Evolutionary conservation across 2,329 filamentous ascomycete genomes (phyloP), one percentile per base, ranked within the genome.

Genomic region (Domatiomyces catenatus): DNA sequence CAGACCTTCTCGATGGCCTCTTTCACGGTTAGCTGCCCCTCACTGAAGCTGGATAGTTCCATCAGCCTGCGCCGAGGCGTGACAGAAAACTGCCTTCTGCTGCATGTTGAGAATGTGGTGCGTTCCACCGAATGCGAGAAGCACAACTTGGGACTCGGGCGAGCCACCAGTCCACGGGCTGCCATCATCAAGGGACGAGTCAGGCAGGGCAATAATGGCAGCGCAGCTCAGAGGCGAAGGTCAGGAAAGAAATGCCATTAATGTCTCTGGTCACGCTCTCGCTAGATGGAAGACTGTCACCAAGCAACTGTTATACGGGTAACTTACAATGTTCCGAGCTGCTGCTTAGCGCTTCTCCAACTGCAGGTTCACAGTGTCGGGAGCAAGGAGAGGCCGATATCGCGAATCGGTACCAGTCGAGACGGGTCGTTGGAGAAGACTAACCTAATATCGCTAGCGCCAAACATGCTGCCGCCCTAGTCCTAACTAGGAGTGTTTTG

Each of bases 1-100:
- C 84, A 89, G 22, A 89, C 72, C 20, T 82, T 78, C 2, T 70
- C 67, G 18, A 89, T 74, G 0, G 83, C 80, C 53, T 87, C 81
- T 36, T 83, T 75, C 3, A 90, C 84, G 48, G 75, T 79, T 45
- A 88, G 61, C 60, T 90, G 84, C 47, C 80, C 81, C 44, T 85
- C 79, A 0, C 79, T 81, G 67, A 90, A 88, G 22, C 81, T 79
- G 1, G 76, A 77, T 36, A 75, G 79, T 56, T 86, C 81, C 84
- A 89, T 88, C 49, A 88, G 42, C 12, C 48, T 50, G 32, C 47
- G 36, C 19, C 43, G 43, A 36, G 48, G 47, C 26, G 42, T 51
- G 8, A 26, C 42, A 7, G 51, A 54, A 46, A 57, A 57, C n/a
- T 49, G 47, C 44, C 55, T 52, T 19, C 32, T 48, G 32, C 47